A percentile compares a stretch with the other conserved stretches of the same genome.
These are phyloP conservation scores for Cercospora citrullina DNA, from an alignment of 2,329 filamentous ascomycete species.

Conservation along the genomic window DNA sequence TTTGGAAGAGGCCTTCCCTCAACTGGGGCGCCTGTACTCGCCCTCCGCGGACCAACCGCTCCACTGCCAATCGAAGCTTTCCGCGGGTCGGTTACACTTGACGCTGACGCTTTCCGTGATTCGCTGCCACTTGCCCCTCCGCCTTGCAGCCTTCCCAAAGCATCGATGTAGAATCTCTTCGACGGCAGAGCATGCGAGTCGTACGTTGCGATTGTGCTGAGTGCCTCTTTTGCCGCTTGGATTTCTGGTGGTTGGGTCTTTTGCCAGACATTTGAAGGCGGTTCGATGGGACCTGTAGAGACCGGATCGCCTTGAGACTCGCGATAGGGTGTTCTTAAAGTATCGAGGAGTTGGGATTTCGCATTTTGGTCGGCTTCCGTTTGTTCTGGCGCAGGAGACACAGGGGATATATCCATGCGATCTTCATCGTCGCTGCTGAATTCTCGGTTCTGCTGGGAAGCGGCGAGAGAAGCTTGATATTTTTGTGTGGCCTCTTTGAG, in stretches of 20 bases:
- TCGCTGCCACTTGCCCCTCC: background rate
- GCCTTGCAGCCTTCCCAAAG: constrained; percentile 16
- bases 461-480: background rate
- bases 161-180: constrained; percentile 25
- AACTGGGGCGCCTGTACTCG: background rate
- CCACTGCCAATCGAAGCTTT: background rate
- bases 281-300: background rate
- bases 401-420: background rate
- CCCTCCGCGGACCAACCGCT: background rate
- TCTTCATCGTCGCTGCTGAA: constrained; percentile 3
- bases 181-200: constrained; percentile 22
- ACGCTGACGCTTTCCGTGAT: background rate
- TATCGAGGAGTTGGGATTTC: constrained; percentile 11
- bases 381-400: background rate
- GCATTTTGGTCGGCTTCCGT: background rate
- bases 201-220: constrained; percentile 25
- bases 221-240: constrained; percentile 17
- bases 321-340: constrained; percentile 23
- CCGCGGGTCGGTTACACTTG: background rate
- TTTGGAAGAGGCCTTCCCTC: background rate
- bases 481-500: constrained; percentile 20
- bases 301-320: constrained; percentile 25
- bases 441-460: background rate
- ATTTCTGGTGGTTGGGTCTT: constrained; percentile 18
- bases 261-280: constrained; percentile 17